Conservation (phyloP, 78 protist genomes). For the Pelomyxa schiedti region DNA sequence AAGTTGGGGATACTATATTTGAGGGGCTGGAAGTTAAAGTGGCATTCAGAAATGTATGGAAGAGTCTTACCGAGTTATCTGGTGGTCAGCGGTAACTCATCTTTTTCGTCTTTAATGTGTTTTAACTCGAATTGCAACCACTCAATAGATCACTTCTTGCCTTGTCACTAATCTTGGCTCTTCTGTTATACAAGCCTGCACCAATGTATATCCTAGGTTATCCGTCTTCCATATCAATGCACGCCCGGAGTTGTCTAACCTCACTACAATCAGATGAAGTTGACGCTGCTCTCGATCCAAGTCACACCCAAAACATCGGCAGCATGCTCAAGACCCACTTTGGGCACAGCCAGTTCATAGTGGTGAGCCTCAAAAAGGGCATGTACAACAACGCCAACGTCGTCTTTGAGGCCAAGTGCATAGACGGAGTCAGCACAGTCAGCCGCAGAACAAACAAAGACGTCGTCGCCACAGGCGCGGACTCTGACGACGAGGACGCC, state of each 20-base stretch:
- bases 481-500: too few species aligned
- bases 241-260: too few species aligned
- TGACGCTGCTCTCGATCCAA: constrained; percentile 98
- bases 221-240: too few species aligned
- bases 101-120: too few species aligned
- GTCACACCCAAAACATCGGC: constrained; percentile 96
- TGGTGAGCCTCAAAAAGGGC: constrained; percentile 86
- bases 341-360: constrained; percentile 72
- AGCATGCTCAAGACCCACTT: constrained; percentile 67
- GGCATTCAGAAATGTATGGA: constrained; percentile 93
- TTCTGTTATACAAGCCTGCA: constrained; percentile 97
- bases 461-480: too few species aligned
- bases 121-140: too few species aligned
- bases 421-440: constrained; percentile 66
- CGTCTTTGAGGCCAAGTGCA: constrained; percentile 79
- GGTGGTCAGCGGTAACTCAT: constrained; percentile 98
- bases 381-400: constrained; percentile 92
- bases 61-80: constrained; percentile 88
- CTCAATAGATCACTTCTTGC: constrained; percentile 98
- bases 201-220: constrained; percentile 98
- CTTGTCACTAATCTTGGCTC: constrained; percentile 90
- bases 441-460: too few species aligned
- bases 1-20: constrained; percentile 34
- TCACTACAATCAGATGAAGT: too few species aligned
- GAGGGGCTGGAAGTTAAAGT: constrained; percentile 67